Conservation (phyloP, 2,329 filamentous ascomycete genomes). For the Penicillium crustosum region DNA sequence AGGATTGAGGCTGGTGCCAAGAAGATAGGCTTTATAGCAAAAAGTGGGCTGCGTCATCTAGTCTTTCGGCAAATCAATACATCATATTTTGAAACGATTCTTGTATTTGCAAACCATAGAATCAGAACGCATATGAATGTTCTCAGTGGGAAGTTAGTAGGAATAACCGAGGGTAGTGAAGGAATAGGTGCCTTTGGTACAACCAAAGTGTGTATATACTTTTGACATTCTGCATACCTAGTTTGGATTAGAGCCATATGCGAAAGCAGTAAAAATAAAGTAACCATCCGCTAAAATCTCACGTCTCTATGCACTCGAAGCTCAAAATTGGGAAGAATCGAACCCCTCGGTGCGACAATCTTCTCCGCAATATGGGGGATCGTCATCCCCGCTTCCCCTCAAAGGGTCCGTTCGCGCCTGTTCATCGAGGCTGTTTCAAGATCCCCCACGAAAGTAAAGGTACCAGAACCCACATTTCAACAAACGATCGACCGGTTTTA, state of each 20-base stretch:
- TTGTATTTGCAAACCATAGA: too few species aligned
- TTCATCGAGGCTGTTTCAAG: neutral
- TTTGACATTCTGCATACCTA: too few species aligned
- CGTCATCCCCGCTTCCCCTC: neutral
- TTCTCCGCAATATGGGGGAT: slow-evolving; percentile 7
- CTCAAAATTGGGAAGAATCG: neutral
- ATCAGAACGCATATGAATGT: too few species aligned
- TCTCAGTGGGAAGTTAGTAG: too few species aligned
- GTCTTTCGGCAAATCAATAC: too few species aligned
- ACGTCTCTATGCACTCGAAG: neutral
- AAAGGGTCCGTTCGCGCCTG: neutral
- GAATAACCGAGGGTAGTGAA: too few species aligned
- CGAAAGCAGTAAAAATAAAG: neutral
- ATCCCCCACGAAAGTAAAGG: neutral
- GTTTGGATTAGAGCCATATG: neutral
- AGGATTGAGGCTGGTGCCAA: too few species aligned
- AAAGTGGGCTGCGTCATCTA: too few species aligned
- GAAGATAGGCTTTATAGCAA: too few species aligned
- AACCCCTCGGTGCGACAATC: neutral
- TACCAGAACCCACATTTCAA: neutral
- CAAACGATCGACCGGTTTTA: neutral
- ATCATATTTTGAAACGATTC: too few species aligned
- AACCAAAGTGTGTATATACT: too few species aligned
- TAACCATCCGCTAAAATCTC: neutral
- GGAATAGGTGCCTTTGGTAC: too few species aligned